phyloP scores from a whole-genome alignment of 164 flowering plant species.

The Cinnamomum chago region DNA sequence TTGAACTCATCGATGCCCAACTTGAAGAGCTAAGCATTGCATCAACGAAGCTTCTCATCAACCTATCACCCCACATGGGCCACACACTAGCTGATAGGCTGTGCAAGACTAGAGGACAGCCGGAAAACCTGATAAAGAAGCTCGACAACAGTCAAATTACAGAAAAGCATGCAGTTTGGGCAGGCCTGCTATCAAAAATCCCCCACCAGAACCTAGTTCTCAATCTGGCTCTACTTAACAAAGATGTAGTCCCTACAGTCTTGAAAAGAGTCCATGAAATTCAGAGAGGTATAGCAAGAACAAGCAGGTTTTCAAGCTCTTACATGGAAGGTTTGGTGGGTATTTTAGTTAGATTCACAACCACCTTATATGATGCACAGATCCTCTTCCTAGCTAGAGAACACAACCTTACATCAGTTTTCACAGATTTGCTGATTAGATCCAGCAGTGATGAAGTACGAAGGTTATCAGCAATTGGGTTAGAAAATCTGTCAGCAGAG shows the following conservation, averaged over 20 bases:
- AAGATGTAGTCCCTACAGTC: conserved; percentile 35
- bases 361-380: conserved; percentile 57
- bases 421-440: conserved; percentile 53
- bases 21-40: conserved; percentile 54
- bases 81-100: conserved; percentile 56
- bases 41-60: conserved; percentile 50
- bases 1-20: conserved; percentile 52
- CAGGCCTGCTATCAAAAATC: conserved; percentile 51
- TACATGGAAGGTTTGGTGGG: conserved; percentile 79
- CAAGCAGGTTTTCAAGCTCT: conserved; percentile 43
- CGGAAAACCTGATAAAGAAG: conserved; percentile 42
- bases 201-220: conserved; percentile 66
- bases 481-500: conserved; percentile 62
- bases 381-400: conserved; percentile 41
- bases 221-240: conserved; percentile 54
- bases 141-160: conserved; percentile 35
- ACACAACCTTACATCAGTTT: conserved; percentile 44
- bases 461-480: conserved; percentile 59
- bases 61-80: conserved; percentile 56
- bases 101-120: conserved; percentile 64
- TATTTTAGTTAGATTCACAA: conserved; percentile 64
- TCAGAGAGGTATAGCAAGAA: conserved; percentile 42
- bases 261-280: conserved; percentile 38
- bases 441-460: conserved; percentile 65
- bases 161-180: conserved; percentile 59